Conservation (phyloP, 371 early-diverging fungal genomes). For the Mucor plumbeus region DNA sequence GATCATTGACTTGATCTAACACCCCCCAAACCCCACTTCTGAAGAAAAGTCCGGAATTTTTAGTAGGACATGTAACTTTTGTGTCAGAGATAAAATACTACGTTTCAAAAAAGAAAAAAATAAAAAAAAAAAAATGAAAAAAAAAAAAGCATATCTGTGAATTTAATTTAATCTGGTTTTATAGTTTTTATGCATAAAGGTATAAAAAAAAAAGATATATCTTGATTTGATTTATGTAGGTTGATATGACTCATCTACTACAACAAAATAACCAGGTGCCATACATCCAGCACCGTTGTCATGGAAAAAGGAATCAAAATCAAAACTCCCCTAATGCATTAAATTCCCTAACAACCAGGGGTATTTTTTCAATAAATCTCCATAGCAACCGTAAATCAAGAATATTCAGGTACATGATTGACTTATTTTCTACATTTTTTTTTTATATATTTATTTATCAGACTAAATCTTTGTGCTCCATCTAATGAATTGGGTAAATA, state of each 20-base stretch:
- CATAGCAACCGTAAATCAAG: not conserved
- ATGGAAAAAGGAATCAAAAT: not conserved
- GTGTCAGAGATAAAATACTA: not conserved
- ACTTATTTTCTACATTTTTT: not conserved
- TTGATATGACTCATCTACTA: not conserved
- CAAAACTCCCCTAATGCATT: not conserved
- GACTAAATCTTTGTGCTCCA: not conserved
- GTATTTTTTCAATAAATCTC: not conserved
- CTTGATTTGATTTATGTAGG: not conserved
- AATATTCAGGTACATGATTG: not conserved
- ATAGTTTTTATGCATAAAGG: not conserved
- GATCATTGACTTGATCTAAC: slow-evolving; percentile 2
- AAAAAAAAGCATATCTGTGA: not conserved
- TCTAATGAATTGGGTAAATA: not conserved
- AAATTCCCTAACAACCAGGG: not conserved
- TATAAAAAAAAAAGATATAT: not conserved
- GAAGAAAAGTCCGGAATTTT: not conserved
- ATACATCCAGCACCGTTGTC: not conserved
- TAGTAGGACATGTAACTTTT: slow-evolving; percentile 1
- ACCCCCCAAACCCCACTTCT: not conserved
- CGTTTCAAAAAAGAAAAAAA: no score
- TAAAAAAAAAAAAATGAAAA: no score
- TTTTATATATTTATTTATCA: not conserved
- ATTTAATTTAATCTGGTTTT: not conserved
- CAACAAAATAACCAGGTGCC: not conserved